Percentiles rank a stretch among this genome's conserved stretches.
These are phyloP conservation scores for Pelagophyceae sp. DNA, from an alignment of 352 stramenopile species.

Conservation along the genomic window DNA sequence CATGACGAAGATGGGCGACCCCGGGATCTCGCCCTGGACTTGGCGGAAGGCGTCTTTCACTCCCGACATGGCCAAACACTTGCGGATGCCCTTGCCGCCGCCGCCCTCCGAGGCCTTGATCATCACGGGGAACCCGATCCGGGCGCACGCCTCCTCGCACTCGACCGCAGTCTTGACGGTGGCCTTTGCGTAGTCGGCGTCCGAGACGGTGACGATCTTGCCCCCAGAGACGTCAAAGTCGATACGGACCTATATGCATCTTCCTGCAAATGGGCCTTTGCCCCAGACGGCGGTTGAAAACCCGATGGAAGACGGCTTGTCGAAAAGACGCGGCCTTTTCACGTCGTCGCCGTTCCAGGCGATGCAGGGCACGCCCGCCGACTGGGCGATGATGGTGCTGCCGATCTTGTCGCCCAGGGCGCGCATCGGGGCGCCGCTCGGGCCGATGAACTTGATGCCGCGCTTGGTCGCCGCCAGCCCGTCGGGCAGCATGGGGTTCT, in stretches of 20 bases:
- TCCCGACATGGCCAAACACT: conserved; percentile 62
- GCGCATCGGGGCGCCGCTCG: conserved; percentile 91
- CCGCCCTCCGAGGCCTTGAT: conserved; percentile 99
- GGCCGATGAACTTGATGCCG: conserved; percentile 97
- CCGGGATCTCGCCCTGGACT: conserved; percentile 94
- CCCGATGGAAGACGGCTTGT: no score
- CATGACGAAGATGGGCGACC: conserved; percentile 99
- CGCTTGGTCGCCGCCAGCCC: conserved; percentile 71
- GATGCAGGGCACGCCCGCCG: conserved; percentile 94
- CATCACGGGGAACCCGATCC: conserved; percentile 98
- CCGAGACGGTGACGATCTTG: conserved; percentile 52
- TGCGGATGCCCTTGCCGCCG: conserved; percentile 97
- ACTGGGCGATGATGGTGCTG: conserved; percentile 99
- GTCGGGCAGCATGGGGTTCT: conserved; percentile 94
- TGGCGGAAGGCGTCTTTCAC: conserved; percentile 87
- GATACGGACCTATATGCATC: no score
- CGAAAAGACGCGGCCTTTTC: no score
- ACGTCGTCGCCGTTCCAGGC: conserved; percentile 96
- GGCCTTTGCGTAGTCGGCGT: conserved; percentile 81
- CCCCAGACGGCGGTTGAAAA: no score
- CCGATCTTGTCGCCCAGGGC: conserved; percentile 99
- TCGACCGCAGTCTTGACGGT: conserved; percentile 80
- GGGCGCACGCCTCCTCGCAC: conserved; percentile 77
- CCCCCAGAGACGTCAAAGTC: conserved; percentile 5
- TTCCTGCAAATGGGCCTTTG: no score